These are phyloP conservation scores for Fusarium euwallaceae DNA, from an alignment of 2,329 filamentous ascomycete species.

Conservation along the genomic window DNA sequence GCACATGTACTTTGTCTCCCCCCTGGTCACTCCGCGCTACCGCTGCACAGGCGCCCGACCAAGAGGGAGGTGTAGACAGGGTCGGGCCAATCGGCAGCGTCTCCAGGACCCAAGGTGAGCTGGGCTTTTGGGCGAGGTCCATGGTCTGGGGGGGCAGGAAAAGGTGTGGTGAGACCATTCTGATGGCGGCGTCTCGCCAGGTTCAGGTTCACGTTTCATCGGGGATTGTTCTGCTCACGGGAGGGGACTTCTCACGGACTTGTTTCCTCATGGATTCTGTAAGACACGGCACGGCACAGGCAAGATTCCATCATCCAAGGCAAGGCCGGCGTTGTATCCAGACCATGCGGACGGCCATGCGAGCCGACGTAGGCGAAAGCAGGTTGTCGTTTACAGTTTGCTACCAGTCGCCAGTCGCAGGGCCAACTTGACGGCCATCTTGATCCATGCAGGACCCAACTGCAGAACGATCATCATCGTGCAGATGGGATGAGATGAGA, in stretches of 20 bases:
- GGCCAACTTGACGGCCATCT: constrained; percentile 13
- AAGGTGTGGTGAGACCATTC: constrained; percentile 41
- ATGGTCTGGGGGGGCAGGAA: not conserved
- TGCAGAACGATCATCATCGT: constrained; percentile 42
- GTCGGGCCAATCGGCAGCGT: constrained; percentile 39
- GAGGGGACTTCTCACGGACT: not conserved
- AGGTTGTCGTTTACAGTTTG: not conserved
- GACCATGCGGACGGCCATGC: not conserved
- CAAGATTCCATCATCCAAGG: not conserved
- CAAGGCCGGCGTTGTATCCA: not conserved
- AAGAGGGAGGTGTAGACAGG: constrained; percentile 10
- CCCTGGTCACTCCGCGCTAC: constrained; percentile 21
- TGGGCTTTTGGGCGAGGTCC: constrained; percentile 1
- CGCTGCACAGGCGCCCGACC: constrained; percentile 46
- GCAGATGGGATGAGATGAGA: constrained; percentile 25
- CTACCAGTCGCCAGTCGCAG: not conserved
- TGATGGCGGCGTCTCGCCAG: constrained; percentile 29
- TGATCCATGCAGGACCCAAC: constrained; percentile 28
- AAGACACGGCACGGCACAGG: not conserved
- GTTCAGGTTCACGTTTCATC: constrained; percentile 27
- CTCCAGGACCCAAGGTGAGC: constrained; percentile 20
- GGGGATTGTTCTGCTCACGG: constrained; percentile 3
- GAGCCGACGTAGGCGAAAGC: not conserved
- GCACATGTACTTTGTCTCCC: not conserved
- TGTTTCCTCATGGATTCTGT: not conserved